Percentiles rank a stretch among this genome's conserved stretches.
phyloP scores from a whole-genome alignment of 768 basidiomycete genomes.

The Pisolithus orientalis region DNA sequence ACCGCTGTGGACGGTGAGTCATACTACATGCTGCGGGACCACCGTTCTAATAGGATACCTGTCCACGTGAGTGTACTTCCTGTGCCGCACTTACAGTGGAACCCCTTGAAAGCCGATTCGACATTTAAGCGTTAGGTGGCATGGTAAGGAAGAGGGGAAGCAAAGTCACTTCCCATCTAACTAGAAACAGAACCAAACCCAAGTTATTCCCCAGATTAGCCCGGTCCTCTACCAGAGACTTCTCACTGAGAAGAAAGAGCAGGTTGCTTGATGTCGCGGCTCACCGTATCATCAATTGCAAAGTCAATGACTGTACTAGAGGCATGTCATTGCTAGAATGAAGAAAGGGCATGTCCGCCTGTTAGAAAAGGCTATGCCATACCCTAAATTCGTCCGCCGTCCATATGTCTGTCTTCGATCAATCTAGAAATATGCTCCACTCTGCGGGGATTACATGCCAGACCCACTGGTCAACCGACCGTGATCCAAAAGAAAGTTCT shows the following conservation, averaged over 20 bases:
- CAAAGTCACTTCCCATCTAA: background rate
- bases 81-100: background rate
- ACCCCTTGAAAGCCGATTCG: too few species aligned
- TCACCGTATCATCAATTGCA: background rate
- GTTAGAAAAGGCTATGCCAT: background rate
- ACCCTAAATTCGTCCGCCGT: background rate
- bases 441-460: constrained; percentile 1
- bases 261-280: background rate
- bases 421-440: constrained; percentile 2
- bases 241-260: background rate
- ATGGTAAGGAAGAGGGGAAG: background rate
- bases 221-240: background rate
- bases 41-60: background rate
- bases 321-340: background rate
- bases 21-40: too few species aligned
- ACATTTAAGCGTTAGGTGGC: background rate
- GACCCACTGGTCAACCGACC: constrained; percentile 4
- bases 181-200: background rate
- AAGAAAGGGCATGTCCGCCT: too few species aligned
- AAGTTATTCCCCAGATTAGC: background rate
- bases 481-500: constrained; percentile 2
- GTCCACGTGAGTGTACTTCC: background rate
- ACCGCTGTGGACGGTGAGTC: too few species aligned
- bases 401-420: constrained; percentile 11
- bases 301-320: background rate